Percentiles rank a stretch among this genome's conserved stretches.
Evolutionary conservation across 129 eudicot species (phyloP).

Genomic region (Tanacetum coccineum): DNA sequence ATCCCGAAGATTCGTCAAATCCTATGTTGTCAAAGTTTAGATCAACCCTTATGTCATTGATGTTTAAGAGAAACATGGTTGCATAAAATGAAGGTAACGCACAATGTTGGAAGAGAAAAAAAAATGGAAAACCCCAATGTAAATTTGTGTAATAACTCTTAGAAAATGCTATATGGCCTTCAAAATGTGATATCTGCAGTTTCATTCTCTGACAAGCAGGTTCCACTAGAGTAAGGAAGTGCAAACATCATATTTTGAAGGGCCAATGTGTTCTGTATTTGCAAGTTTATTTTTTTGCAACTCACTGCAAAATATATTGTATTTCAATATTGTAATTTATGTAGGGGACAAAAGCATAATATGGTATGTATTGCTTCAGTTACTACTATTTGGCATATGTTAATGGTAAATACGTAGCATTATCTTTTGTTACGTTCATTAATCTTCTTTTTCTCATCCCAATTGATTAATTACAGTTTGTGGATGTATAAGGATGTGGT

Average conservation of each 20-base stretch:
- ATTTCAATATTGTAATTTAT: background rate
- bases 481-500: background rate
- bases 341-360: background rate
- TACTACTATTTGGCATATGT: background rate
- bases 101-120: background rate
- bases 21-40: conserved; percentile 23
- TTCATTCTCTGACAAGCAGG: background rate
- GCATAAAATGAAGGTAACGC: conserved; percentile 17
- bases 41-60: conserved; percentile 29
- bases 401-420: background rate
- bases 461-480: background rate
- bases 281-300: background rate
- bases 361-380: background rate
- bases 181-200: background rate
- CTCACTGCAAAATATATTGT: background rate
- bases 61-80: conserved; percentile 25
- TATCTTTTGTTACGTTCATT: background rate
- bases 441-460: background rate
- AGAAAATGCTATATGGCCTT: conserved; percentile 2
- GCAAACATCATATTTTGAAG: background rate
- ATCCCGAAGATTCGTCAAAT: conserved; percentile 26
- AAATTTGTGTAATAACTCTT: conserved; percentile 16
- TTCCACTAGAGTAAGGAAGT: background rate
- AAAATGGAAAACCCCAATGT: background rate
- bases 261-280: background rate